Evolutionary conservation across 345 rosid species (phyloP).

Genomic region (Gossypioides kirkii): DNA sequence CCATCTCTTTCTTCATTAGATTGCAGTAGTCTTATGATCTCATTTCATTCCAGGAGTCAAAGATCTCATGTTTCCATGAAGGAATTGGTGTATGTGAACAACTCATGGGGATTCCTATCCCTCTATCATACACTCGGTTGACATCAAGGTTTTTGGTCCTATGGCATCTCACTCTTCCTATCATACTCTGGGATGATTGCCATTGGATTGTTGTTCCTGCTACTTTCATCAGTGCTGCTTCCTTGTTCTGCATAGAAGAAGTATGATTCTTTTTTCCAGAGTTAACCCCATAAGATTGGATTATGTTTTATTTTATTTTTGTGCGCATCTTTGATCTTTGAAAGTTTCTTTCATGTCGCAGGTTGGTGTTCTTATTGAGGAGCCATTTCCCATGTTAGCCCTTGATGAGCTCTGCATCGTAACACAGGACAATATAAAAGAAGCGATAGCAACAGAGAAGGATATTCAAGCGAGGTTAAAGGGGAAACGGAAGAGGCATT

Average conservation of each 20-base stretch:
- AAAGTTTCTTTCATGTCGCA: constrained; percentile 18
- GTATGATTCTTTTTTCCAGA: constrained; percentile 29
- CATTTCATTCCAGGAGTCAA: constrained; percentile 55
- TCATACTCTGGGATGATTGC: constrained; percentile 98
- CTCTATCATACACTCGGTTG: constrained; percentile 87
- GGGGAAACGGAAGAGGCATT: constrained; percentile 37
- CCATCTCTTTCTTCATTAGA: neutral
- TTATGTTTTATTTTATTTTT: neutral
- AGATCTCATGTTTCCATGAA: constrained; percentile 69
- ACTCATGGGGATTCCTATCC: constrained; percentile 79
- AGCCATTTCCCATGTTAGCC: constrained; percentile 92
- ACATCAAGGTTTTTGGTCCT: constrained; percentile 94
- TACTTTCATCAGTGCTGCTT: constrained; percentile 90
- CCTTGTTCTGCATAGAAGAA: constrained; percentile 97
- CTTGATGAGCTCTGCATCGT: constrained; percentile 70
- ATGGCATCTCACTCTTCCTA: constrained; percentile 90
- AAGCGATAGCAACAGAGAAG: constrained; percentile 53
- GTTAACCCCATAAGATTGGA: neutral
- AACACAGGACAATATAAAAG: constrained; percentile 45
- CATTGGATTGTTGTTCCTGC: constrained; percentile 97
- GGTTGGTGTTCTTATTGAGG: constrained; percentile 98
- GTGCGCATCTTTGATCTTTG: neutral
- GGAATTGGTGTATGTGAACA: constrained; percentile 88
- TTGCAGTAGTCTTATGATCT: neutral
- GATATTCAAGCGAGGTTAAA: constrained; percentile 42